Conservation (phyloP, 768 basidiomycete genomes). For the Pilatotrama ljubarskyi region DNA sequence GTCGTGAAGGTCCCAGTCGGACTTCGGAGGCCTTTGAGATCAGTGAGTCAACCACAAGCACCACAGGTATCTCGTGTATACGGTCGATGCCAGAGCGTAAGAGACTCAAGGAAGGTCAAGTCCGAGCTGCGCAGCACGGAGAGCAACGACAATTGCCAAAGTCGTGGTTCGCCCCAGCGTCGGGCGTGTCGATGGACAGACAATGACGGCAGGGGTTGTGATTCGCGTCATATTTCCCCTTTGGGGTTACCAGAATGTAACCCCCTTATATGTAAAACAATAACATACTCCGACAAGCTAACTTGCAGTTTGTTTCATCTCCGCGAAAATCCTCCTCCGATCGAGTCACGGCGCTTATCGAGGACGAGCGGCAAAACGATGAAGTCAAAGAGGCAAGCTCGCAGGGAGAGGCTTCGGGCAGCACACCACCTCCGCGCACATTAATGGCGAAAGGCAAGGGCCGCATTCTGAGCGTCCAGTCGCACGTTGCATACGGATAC, state of each 20-base stretch:
- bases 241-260: background rate
- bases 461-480: conserved; percentile 87
- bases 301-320: background rate
- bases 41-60: too few species aligned
- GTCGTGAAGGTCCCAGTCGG: background rate
- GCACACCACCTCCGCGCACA: conserved; percentile 9
- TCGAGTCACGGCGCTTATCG: conserved; percentile 1
- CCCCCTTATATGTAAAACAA: background rate
- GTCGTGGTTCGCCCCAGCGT: background rate
- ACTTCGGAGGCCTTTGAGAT: too few species aligned
- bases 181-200: background rate
- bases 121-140: too few species aligned
- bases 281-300: background rate
- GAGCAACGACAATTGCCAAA: too few species aligned
- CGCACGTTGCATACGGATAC: conserved; percentile 92
- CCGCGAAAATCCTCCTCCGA: background rate
- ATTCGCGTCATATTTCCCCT: background rate
- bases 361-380: background rate
- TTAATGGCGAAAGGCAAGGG: conserved; percentile 32
- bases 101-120: too few species aligned
- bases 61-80: too few species aligned
- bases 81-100: too few species aligned
- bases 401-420: background rate
- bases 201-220: conserved; percentile 3
- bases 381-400: background rate